phyloP scores from a whole-genome alignment of 805 yeast genomes.

The Debaryomyces hansenii region DNA sequence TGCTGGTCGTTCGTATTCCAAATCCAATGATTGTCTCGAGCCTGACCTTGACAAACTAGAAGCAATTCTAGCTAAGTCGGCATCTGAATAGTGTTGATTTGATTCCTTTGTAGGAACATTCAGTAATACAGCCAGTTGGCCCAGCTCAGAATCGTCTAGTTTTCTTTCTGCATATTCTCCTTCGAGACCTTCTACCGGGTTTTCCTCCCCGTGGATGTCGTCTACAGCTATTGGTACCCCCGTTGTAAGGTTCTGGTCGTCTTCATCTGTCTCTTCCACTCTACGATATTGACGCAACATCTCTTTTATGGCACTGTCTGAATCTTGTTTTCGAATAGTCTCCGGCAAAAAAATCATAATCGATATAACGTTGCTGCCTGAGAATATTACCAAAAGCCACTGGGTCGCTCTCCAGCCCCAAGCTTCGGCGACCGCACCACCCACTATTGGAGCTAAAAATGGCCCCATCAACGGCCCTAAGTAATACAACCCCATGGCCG shows the following conservation, averaged over 20 bases:
- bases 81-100: constrained; percentile 10
- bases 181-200: background rate
- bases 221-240: background rate
- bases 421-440: constrained; percentile 67
- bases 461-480: constrained; percentile 84
- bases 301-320: constrained; percentile 51
- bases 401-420: constrained; percentile 92
- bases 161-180: background rate
- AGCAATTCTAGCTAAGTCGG: constrained; percentile 30
- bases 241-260: constrained; percentile 4
- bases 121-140: background rate
- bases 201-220: constrained; percentile 2
- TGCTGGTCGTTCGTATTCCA: constrained; percentile 27
- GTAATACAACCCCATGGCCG: constrained; percentile 77
- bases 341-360: constrained; percentile 71
- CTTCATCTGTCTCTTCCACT: background rate
- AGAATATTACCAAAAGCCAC: constrained; percentile 74
- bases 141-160: background rate
- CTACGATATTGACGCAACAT: constrained; percentile 25
- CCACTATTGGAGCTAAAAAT: constrained; percentile 70
- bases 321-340: constrained; percentile 66
- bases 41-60: constrained; percentile 28
- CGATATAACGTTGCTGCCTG: constrained; percentile 51
- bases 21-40: constrained; percentile 8
- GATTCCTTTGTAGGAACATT: background rate